A percentile compares a stretch with the other conserved stretches of the same genome.
These are phyloP conservation scores for Thielaviopsis punctulata DNA, from an alignment of 2,329 filamentous ascomycete genomes.

Conservation along the genomic window DNA sequence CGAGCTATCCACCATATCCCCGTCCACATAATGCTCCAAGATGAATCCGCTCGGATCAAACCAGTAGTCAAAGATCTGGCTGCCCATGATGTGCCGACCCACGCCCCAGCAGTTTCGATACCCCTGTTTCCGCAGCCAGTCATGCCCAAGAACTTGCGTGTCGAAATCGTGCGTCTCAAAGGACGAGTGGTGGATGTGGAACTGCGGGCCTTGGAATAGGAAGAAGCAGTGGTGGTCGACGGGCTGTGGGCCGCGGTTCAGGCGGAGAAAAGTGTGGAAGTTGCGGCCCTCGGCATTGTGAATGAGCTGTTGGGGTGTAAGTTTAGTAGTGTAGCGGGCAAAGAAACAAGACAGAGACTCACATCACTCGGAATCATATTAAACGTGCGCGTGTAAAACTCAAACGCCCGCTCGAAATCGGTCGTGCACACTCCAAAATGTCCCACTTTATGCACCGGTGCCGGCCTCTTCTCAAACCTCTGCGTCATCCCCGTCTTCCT, in stretches of 20 bases:
- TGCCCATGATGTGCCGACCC: conserved; percentile 51
- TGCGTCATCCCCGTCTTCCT: conserved; percentile 29
- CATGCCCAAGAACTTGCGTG: conserved; percentile 50
- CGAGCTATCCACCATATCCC: conserved; percentile 42
- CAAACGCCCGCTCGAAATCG: conserved; percentile 28
- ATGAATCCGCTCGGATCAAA: conserved; percentile 44
- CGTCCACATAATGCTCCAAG: conserved; percentile 54
- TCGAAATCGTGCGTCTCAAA: conserved; percentile 61
- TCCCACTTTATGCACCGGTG: conserved; percentile 34
- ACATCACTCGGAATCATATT: conserved; percentile 35
- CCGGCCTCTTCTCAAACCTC: conserved; percentile 30
- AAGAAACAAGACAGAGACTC: conserved; percentile 7
- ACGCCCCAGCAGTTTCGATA: conserved; percentile 55
- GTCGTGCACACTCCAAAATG: conserved; percentile 38
- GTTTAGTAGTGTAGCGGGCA: neutral
- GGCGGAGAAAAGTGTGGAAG: conserved; percentile 28
- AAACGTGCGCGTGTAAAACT: conserved; percentile 33
- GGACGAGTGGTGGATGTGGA: conserved; percentile 48
- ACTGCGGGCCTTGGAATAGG: conserved; percentile 27
- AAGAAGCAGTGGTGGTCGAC: conserved; percentile 37
- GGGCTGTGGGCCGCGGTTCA: conserved; percentile 25
- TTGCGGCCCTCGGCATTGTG: conserved; percentile 18
- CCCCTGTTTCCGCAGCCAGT: conserved; percentile 45
- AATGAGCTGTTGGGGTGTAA: conserved; percentile 10
- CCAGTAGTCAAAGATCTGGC: conserved; percentile 42